Evolutionary conservation across 1,284 basidiomycete species (phyloP), one percentile per base, ranked within the genome.

Genomic region (Rhodofomes roseus): DNA sequence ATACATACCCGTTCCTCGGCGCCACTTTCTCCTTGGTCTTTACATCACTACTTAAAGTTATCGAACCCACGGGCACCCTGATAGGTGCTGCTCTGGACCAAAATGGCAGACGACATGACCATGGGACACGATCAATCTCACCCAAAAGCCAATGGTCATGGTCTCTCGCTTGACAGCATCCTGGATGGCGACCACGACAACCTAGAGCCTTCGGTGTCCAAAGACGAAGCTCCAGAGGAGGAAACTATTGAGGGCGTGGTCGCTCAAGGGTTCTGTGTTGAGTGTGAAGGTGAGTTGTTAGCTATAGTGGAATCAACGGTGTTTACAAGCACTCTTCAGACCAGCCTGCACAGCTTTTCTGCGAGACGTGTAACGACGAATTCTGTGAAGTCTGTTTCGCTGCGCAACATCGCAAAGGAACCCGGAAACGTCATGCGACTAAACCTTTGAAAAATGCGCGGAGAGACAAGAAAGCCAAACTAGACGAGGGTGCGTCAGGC

Each of bases 351-450:
- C 83, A 90, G 67, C 67, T 92, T 18, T 72, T 77, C 54, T 93
- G 91, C 66, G 84, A 87, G 68, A 78, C 81, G 11, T 93, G 91
- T 68, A 73, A 66, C 7, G 90, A 93, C 70, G 73, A 79, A 37
- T 93, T 85, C 67, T 93, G 91, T 62, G 87, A 92, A 70, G 90
- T 93, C 23, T 93, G 91, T 75, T 93, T 89, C 71, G 81, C 87
- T 12, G 82, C 90, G 0, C 89, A 90, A 68, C 91, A 93, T 71
- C 78, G 90, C 54, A 93, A 92, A 66, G 91, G 91, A 18, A 79
- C 84, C 4, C 79, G 91, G 52, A 91, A 87, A 72, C 71, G 71
- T 46, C 91, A 93, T 71, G 72, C 73, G 4, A 76, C 78, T n/a
- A 86, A 79, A 61, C 74, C 82, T 29, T 66, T 91, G 44, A 62